Base-by-base conservation (phyloP, 176 grass and related monocot species). In the Oryza longistaminata region DNA sequence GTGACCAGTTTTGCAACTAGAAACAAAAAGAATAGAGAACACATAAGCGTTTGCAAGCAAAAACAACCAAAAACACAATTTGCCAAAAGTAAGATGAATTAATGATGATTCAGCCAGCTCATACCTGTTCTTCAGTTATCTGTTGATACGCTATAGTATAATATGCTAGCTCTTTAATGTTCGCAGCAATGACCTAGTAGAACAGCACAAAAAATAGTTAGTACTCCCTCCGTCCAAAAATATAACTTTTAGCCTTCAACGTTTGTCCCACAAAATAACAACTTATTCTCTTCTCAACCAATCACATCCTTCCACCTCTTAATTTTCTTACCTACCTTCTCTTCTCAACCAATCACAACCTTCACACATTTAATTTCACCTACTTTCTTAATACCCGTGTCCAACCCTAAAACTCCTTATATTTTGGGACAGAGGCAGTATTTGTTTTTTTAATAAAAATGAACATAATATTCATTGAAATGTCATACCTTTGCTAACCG, bases 51-150 rank as follows among this genome's bases (percentile, higher is more conserved):
- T 83, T 82, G 27, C 33, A 35, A 71, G 46, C n/a, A 90, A 75
- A 84, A 46, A 61, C 58, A 37, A 44, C 16, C 15, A 73, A 66
- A n/a, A 87, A 49, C 37, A 81, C 13, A 17, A 55, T 88, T 52
- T 71, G 4, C 29, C 13, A 71, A 35, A 76, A 7, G 16, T 55
- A 55, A 58, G 37, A 75, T 64, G 21, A 75, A 70, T 3, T 83
- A 65, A 15, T 9, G 67, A 73, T 26, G 50, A 71, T 44, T 35
- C 27, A 49, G 44, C 73, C 45, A 92, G 44, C 27, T 64, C 60
- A 81, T 93, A 98, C 96, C 88, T 98, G 96, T 80, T 93, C 96
- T 84, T 93, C 80, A 71, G 96, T 95, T 81, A 98, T 98, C 65
- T 95, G 96, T 76, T 93, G 87, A 87, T 93, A 98, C 37, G 80